Percentiles rank a stretch among this genome's conserved stretches.
These are phyloP conservation scores for Beauveria brongniartii DNA, from an alignment of 2,329 filamentous ascomycete species.

Conservation along the genomic window DNA sequence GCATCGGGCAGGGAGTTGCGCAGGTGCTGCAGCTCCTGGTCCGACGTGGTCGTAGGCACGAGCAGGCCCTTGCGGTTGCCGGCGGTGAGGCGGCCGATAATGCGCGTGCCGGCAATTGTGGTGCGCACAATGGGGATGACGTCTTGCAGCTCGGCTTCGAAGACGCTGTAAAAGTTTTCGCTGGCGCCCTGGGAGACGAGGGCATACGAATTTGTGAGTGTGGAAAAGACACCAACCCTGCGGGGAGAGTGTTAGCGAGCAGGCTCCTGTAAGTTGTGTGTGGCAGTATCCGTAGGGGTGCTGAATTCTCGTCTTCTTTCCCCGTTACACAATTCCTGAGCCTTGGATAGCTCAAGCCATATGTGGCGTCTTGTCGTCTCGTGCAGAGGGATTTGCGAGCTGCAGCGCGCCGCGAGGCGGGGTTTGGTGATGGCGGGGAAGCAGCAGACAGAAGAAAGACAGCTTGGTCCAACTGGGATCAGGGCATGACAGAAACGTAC, in stretches of 20 bases:
- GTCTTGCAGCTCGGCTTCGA: constrained; percentile 96
- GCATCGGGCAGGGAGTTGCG: constrained; percentile 87
- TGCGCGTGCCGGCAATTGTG: constrained; percentile 92
- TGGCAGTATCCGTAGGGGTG: neutral
- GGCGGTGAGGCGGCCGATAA: constrained; percentile 90
- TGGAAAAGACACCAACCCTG: constrained; percentile 94
- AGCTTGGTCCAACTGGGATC: neutral
- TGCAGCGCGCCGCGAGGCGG: constrained; percentile 6
- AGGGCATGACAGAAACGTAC: constrained; percentile 41
- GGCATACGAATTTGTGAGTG: constrained; percentile 94
- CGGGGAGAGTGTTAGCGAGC: neutral
- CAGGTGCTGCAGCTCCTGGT: constrained; percentile 96
- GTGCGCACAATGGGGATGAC: constrained; percentile 94
- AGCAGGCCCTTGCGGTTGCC: constrained; percentile 96
- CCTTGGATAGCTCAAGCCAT: no score
- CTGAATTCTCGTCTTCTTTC: neutral
- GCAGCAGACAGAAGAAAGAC: neutral
- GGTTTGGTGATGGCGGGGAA: constrained; percentile 11
- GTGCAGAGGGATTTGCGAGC: neutral
- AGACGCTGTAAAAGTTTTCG: constrained; percentile 99
- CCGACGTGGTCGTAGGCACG: constrained; percentile 90
- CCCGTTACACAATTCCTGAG: neutral
- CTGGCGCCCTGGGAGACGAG: constrained; percentile 90
- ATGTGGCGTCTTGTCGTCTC: neutral
- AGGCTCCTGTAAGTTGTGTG: neutral